Evolutionary conservation across 768 basidiomycete species (phyloP), one percentile per base, ranked within the genome.

Genomic region (Mycena polygramma): DNA sequence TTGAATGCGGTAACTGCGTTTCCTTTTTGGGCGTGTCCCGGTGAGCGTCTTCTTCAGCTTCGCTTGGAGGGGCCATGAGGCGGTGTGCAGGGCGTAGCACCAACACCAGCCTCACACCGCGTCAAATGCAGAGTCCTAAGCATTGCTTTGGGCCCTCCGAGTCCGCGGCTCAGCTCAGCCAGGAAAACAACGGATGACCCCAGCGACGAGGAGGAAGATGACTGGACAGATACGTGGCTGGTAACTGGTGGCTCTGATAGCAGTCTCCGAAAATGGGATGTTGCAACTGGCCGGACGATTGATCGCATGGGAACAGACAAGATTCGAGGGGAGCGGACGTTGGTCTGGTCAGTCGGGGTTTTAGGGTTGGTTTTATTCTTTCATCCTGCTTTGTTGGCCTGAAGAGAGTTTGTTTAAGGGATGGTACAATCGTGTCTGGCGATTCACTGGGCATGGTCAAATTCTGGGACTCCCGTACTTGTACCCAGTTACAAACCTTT

Each of bases 241-340:
- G 90, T 98, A 20, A 93, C 96, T 1, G 98, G 97, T 4, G 93
- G 96, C 72, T 96, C 97, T 5, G 97, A 99, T 75, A 96, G 94
- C 72, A 93, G 94, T 78, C 80, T 99, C 72, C 84, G 96, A 57
- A 96, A 95, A 81, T 98, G 96, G 94, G 94, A 98, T 75, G 82
- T 95, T 7, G 79, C 85, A n/a, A 89, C 89, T 10, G 95, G 96
- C 5, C 84, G 93, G 54, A 85, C 90, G 14, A 78, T 92, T 11
- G 92, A 94, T 62, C 83, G 92, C 69, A 95, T 98, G 92, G 89
- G 90, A 4, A 92, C 93, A 20, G 97, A 98, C 79, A 96, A 94
- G 81, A 82, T 94, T 63, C 88, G 90, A 68, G 93, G 93, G 11
- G 94, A 96, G 80, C 88, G 90, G 70, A 98, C 96, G 14, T 84